A percentile compares a stretch with the other conserved stretches of the same genome.
These are phyloP conservation scores for Adiantum capillusveneris DNA, from an alignment of 75 land plant species.

Conservation along the genomic window DNA sequence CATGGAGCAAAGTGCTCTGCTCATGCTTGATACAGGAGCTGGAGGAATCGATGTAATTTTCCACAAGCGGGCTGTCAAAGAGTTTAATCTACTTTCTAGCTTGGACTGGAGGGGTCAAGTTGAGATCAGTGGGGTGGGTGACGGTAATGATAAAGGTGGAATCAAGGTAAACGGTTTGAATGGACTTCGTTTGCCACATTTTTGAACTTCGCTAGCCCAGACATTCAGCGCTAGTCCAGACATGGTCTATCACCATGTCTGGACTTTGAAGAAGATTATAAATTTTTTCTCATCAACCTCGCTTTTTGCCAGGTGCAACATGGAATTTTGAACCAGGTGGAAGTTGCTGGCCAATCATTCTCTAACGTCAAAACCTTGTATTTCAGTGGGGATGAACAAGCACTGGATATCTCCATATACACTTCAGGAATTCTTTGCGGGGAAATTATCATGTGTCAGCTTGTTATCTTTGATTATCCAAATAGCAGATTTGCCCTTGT, in stretches of 20 bases:
- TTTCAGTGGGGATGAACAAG: slow-evolving; percentile 8
- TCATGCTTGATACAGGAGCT: slow-evolving; percentile 33
- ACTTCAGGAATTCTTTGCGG: slow-evolving; percentile 27
- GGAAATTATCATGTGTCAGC: slow-evolving; percentile 12
- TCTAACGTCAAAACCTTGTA: slow-evolving; percentile 17
- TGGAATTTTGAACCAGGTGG: slow-evolving; percentile 16
- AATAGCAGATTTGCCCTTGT: slow-evolving; percentile 14
- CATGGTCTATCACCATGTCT: not conserved
- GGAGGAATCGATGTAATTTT: slow-evolving; percentile 33
- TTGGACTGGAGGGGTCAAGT: slow-evolving; percentile 3
- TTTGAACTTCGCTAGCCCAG: not conserved
- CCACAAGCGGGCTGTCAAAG: slow-evolving; percentile 24
- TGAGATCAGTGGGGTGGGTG: slow-evolving; percentile 17
- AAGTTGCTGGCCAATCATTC: slow-evolving; percentile 18
- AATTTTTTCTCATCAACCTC: too few species aligned
- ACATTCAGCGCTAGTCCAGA: too few species aligned
- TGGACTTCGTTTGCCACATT: not conserved
- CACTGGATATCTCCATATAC: slow-evolving; percentile 26
- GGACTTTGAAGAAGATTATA: too few species aligned
- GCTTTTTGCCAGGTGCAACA: slow-evolving; percentile 10
- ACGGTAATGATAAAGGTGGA: not conserved
- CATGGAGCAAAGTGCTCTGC: slow-evolving; percentile 14
- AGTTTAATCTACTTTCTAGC: slow-evolving; percentile 7
- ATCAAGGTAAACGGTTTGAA: not conserved
- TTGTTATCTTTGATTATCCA: slow-evolving; percentile 20